phyloP scores from a whole-genome alignment of 257 asterid species.

The Rehmannia glutinosa region DNA sequence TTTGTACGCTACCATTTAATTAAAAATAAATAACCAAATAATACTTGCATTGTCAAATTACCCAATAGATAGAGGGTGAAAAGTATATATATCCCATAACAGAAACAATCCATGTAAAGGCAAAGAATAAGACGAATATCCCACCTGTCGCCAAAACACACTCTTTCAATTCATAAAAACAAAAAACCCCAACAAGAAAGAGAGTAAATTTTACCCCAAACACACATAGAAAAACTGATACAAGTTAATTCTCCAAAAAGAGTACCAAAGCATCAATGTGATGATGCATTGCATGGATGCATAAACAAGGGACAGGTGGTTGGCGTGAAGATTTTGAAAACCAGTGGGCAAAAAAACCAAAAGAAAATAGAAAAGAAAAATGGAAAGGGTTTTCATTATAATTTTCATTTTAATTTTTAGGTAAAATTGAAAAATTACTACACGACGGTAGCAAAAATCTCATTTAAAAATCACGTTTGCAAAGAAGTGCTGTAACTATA shows the following conservation, averaged over 20 bases:
- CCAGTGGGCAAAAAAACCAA: conserved; percentile 8
- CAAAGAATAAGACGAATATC: conserved; percentile 2
- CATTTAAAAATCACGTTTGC: too few species aligned
- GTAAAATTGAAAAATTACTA: too few species aligned
- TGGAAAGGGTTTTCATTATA: not conserved
- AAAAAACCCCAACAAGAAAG: not conserved
- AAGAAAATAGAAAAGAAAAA: not conserved
- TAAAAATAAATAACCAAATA: too few species aligned
- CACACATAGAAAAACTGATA: conserved; percentile 1
- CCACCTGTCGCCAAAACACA: conserved; percentile 13
- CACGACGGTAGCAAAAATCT: too few species aligned
- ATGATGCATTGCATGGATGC: conserved; percentile 12
- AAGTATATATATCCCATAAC: not conserved
- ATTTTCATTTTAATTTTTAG: not conserved
- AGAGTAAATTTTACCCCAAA: not conserved
- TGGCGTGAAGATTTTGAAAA: conserved; percentile 50
- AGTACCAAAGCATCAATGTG: too few species aligned
- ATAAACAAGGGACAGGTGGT: conserved; percentile 51
- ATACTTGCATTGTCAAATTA: not conserved
- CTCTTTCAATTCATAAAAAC: too few species aligned
- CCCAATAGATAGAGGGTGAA: not conserved
- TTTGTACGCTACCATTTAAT: too few species aligned
- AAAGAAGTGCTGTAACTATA: too few species aligned
- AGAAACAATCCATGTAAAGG: not conserved
- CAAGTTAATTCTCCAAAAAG: too few species aligned